Base-by-base conservation (phyloP, 345 rosid genomes). In the Aethionema arabicum region DNA sequence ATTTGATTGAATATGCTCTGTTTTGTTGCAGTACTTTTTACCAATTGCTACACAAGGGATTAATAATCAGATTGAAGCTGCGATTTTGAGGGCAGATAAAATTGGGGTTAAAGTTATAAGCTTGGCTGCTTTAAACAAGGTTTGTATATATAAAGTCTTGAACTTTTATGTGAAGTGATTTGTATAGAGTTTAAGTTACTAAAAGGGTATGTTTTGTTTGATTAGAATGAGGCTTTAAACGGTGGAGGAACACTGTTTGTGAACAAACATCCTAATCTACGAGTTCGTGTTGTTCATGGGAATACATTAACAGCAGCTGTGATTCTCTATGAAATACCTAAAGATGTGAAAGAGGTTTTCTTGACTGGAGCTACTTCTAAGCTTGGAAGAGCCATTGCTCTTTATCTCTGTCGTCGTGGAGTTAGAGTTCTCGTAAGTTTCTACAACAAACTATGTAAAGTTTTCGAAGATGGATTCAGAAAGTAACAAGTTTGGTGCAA, bases 301-400 rank as follows among this genome's bases (percentile, higher is more conserved):
- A 95, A 95, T 63, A 95, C 99, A n/a, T 74, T 85, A 33, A 95
- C 99, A 0, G 98, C 98, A 11, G 99, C 96, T 3, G 99, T 95
- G 29, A 90, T 95, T 70, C 86, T 95, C 16, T 65, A 90, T 51
- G 97, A 88, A 41, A 67, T 95, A 38, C 84, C 88, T 0, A 57
- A 75, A 47, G 93, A 90, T 40, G 92, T 86, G 11, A 68, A 78
- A 61, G 96, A 90, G 69, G 95, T 95, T 42, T 90, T 95, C 76
- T 66, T 95, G 68, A 82, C 96, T 0, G 99, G 99, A 58, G 98
- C 98, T 37, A 95, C 99, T 78, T 95, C 98, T 57, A 95, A 95
- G 78, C 93, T 95, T 8, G 99, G 99, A 40, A 74, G 99, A 78
- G 99, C 97, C 30, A 86, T 95, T 55, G 95, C 97, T 9, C 97